Percentiles rank a stretch among this genome's conserved stretches.
Evolutionary conservation across 345 rosid genomes (phyloP).

Genomic region (Corymbia maculata): DNA sequence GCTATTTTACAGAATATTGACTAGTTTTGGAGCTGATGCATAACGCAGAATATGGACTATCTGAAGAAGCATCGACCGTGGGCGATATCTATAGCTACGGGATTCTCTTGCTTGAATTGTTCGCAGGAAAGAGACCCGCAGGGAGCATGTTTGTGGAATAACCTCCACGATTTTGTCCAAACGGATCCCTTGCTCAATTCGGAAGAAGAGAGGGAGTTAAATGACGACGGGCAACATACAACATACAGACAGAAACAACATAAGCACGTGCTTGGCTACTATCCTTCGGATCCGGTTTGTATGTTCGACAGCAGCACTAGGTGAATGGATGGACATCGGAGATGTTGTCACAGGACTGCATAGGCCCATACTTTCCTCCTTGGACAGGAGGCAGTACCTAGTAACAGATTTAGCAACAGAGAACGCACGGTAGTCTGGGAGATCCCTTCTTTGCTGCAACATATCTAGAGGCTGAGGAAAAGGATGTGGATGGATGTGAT

Average conservation of each 20-base stretch:
- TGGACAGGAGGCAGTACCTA: not conserved
- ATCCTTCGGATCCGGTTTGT: not conserved
- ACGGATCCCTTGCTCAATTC: not conserved
- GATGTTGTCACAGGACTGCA: not conserved
- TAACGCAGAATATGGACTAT: not conserved
- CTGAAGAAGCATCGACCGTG: not conserved
- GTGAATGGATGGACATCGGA: conserved; percentile 1
- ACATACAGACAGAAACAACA: not conserved
- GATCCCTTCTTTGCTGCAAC: not conserved
- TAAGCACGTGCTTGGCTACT: not conserved
- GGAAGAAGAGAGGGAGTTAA: not conserved
- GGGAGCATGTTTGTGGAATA: not conserved
- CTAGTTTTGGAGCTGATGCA: not conserved
- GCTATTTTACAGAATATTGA: not conserved
- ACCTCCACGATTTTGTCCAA: not conserved
- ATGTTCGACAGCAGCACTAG: not conserved
- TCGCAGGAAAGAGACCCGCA: not conserved
- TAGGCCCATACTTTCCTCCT: not conserved
- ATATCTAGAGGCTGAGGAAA: not conserved
- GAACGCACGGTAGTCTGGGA: not conserved
- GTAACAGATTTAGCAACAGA: not conserved
- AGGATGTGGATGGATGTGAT: not conserved
- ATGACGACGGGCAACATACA: not conserved
- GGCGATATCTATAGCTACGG: not conserved
- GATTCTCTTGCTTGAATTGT: not conserved